Percentiles rank a stretch among this genome's conserved stretches.
Evolutionary conservation across 176 grass and related monocot genomes (phyloP).

Genomic region (Juncus inflexus): DNA sequence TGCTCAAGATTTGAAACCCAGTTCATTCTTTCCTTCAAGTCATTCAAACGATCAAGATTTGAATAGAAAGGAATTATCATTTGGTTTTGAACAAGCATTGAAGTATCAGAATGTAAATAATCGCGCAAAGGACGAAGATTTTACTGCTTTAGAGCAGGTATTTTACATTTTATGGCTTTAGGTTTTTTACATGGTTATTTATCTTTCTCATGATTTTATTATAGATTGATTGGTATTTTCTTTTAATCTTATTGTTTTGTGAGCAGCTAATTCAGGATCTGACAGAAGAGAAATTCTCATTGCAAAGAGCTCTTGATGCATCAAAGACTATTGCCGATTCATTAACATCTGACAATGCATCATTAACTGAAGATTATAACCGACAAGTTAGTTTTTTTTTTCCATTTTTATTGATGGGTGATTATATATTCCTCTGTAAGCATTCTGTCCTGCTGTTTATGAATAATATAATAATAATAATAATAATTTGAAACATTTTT

Average conservation of each 20-base stretch:
- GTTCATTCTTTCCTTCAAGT: slow-evolving; percentile 22
- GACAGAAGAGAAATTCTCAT: slow-evolving; percentile 90
- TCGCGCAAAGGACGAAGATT: slow-evolving; percentile 70
- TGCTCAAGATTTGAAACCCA: neutral
- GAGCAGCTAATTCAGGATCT: slow-evolving; percentile 94
- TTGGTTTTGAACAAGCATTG: slow-evolving; percentile 34
- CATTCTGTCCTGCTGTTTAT: neutral
- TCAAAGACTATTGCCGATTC: slow-evolving; percentile 63
- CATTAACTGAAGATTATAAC: slow-evolving; percentile 93
- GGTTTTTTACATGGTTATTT: slow-evolving; percentile 2
- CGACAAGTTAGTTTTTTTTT: slow-evolving; percentile 53
- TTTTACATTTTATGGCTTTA: slow-evolving; percentile 5
- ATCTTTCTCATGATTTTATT: slow-evolving; percentile 2
- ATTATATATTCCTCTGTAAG: neutral
- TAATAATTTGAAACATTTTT: slow-evolving; percentile 8
- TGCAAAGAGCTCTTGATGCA: slow-evolving; percentile 81
- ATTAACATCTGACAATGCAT: slow-evolving; percentile 85
- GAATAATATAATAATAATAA: slow-evolving; percentile 1
- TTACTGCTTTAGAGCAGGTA: slow-evolving; percentile 93
- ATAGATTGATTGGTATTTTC: slow-evolving; percentile 11
- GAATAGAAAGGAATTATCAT: slow-evolving; percentile 40
- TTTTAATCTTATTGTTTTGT: slow-evolving; percentile 28
- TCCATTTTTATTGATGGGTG: neutral
- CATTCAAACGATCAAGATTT: slow-evolving; percentile 34
- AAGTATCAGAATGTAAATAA: slow-evolving; percentile 44